Evolutionary conservation across 805 yeast species (phyloP), one percentile per base, ranked within the genome.

Genomic region (Sugiyamaella smithiae): DNA sequence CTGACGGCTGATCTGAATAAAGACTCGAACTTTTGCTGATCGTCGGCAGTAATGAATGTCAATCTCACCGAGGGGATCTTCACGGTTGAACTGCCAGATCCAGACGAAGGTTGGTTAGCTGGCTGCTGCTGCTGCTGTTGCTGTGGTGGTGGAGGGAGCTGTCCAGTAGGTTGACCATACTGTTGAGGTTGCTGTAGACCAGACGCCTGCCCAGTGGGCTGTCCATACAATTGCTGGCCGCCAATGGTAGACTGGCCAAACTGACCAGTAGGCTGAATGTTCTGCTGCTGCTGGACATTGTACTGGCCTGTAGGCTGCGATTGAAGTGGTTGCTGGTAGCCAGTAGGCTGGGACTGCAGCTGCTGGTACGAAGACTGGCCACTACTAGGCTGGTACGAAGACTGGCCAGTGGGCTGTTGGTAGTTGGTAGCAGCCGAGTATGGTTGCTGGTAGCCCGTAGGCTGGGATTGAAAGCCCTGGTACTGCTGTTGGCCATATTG

Each of bases 1-100:
- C 51, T 43, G 23, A 90, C 91, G 19, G 89, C 84, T 17, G 88
- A 76, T 56, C 91, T 73, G 65, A 91, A 91, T 57, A 91, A 72
- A 58, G 82, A 82, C 67, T 88, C 97, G 63, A 86, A 91, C 64
- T 87, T 85, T 50, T 78, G 77, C 70, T 91, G 98, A 65, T 91
- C 97, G 28, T 78, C 80, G 20, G 85, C 84, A 2, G 95, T 81
- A 53, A 91, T 80, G 64, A 91, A 91, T 8, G 96, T 82, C 45
- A 91, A 73, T 57, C 97, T 78, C 52, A 87, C 85, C 56, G 43
- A 53, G 19, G 70, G 69, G 45, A 66, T 57, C 40, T 60, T 59
- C 36, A 50, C 37, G 11, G 50, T 36, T 12, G 16, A 40, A n/a
- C 37, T 43, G 41, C 61, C 82, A 81, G 58, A 4, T 74, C 56